Conservation (phyloP, 441 rosid genomes). For the Oxalis stricta region DNA sequence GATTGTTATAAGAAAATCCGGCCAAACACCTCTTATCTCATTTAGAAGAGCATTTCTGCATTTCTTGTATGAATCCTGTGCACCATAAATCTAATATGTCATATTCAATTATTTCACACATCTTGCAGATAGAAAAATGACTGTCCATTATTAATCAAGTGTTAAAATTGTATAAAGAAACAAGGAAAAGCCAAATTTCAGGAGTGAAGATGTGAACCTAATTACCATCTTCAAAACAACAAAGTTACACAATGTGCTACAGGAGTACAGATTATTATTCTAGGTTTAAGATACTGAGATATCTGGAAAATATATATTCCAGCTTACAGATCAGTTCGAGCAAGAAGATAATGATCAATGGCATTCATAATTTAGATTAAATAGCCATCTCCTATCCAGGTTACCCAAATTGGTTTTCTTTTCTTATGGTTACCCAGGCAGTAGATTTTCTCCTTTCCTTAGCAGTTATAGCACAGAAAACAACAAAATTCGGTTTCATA, state of each 20-base stretch:
- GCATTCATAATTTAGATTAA: too few relatives aligned
- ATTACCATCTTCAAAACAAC: too few relatives aligned
- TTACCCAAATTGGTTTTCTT: too few relatives aligned
- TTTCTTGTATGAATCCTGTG: constrained; percentile 63
- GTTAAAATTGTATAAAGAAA: neutral
- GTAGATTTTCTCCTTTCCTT: too few relatives aligned
- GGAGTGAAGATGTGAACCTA: neutral
- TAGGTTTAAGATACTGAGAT: too few relatives aligned
- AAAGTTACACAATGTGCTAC: too few relatives aligned
- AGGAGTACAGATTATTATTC: too few relatives aligned
- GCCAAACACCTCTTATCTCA: constrained; percentile 74
- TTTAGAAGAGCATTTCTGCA: constrained; percentile 30
- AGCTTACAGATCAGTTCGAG: neutral
- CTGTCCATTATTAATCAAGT: neutral
- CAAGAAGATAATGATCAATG: too few relatives aligned
- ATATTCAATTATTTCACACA: neutral
- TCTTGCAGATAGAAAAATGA: neutral
- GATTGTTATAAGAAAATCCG: constrained; percentile 55
- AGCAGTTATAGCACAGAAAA: too few relatives aligned
- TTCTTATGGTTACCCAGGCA: too few relatives aligned
- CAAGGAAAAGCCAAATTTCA: neutral
- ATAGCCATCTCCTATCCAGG: too few relatives aligned
- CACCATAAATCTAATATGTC: constrained; percentile 8
- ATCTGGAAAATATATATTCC: neutral
- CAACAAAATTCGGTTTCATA: too few relatives aligned